Evolutionary conservation across 495 filamentous ascomycete species (phyloP), one percentile per base, ranked within the genome.

Genomic region (Cercophora newfieldiana): DNA sequence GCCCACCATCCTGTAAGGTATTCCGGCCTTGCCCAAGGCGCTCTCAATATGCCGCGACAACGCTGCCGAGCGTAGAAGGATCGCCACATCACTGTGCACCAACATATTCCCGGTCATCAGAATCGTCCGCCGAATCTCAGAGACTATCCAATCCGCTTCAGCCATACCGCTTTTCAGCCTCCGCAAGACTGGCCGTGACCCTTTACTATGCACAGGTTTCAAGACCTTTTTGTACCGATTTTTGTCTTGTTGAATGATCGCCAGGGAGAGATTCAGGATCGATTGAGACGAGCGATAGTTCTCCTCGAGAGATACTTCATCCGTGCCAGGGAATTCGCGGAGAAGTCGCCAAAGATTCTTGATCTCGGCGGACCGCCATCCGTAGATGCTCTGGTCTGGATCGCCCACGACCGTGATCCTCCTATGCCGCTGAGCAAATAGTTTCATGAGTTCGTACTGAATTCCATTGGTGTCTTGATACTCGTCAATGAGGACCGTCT

Each of bases 371-470:
- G 92, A 94, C n/a, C 96, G 89, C 81, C 96, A 99, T 5, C 94
- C 91, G 72, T 99, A 99, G 59, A 99, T 99, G 69, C 94, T 97
- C 72, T 99, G 96, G 74, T 99, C 95, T 7, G 96, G 96, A 73
- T 99, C 95, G 16, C 96, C 95, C 18, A 99, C 96, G 57, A 97
- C 91, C 10, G 95, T 98, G 65, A 99, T 93, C 19, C 88, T 82
- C 61, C 87, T 85, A 53, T 85, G 81, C 33, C 80, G 73, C 25
- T 90, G 84, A 18, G 95, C 93, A 69, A 99, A 90, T 5, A 96
- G 85, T 57, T 87, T 89, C 94, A 97, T 97, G 54, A 99, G 78
- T 59, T 98, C 92, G 69, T 96, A 99, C 76, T 99, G 96, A 7
- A 97, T 88, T 19, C 90, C 80, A 68, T 99, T 99, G 1, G 96